These are phyloP conservation scores for Apiotrichum porosum DNA, from an alignment of 1,284 basidiomycete species.

Conservation along the genomic window DNA sequence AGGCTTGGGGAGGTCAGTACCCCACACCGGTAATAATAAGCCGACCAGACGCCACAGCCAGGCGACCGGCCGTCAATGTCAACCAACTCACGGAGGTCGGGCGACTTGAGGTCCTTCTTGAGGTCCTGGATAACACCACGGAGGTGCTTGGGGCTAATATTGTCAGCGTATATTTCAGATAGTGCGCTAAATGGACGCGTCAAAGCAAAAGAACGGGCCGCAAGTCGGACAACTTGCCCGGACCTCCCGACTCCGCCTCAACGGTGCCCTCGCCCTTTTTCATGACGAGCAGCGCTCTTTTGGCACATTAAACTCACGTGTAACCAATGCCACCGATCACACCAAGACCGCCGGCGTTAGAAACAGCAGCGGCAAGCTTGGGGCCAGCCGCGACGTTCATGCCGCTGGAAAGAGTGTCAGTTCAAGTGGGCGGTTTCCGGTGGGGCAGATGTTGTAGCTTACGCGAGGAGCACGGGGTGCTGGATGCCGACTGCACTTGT, in stretches of 20 bases:
- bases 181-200: no score
- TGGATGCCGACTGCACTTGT: constrained; percentile 66
- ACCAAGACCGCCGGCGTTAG: constrained; percentile 77
- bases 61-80: no score
- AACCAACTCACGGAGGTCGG: constrained; percentile 29
- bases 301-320: no score
- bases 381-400: constrained; percentile 87
- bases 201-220: no score
- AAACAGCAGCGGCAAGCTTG: constrained; percentile 68
- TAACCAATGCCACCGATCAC: constrained; percentile 81
- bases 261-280: no score
- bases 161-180: constrained; percentile 19
- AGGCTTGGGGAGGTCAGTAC: constrained; percentile 51
- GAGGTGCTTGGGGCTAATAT: constrained; percentile 41
- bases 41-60: no score
- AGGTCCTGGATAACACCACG: constrained; percentile 62
- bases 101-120: constrained; percentile 61
- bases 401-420: constrained; percentile 46
- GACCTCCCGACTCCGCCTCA: no score
- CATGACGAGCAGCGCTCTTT: no score
- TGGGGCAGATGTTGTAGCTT: constrained; percentile 3
- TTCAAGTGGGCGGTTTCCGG: neutral
- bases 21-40: no score
- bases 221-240: no score
- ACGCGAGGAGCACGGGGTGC: constrained; percentile 79